phyloP scores from a whole-genome alignment of 768 basidiomycete species.

The Hemileccinum rubropunctum region DNA sequence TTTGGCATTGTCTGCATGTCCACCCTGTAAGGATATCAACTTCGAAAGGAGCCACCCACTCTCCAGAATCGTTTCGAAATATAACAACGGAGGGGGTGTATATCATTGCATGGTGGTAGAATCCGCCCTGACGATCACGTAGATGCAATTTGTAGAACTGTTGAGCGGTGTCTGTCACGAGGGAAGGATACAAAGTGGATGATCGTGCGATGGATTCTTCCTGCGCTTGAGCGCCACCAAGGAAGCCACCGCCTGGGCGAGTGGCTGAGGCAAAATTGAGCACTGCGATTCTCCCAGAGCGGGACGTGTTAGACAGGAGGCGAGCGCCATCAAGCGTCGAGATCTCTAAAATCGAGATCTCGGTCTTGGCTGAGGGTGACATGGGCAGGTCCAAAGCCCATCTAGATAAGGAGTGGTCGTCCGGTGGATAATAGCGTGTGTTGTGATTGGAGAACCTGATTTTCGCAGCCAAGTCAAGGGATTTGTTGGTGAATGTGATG shows the following conservation, averaged over 20 bases:
- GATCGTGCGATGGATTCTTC: conserved; percentile 80
- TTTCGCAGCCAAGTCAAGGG: conserved; percentile 35
- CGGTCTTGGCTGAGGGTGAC: conserved; percentile 15
- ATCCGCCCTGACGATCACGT: conserved; percentile 46
- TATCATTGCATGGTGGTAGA: conserved; percentile 78
- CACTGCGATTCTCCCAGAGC: conserved; percentile 47
- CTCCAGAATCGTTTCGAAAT: conserved; percentile 62
- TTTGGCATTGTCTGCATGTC: conserved; percentile 8
- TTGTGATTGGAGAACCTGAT: conserved; percentile 35
- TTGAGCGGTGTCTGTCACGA: conserved; percentile 51
- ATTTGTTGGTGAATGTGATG: conserved; percentile 28
- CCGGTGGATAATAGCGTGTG: conserved; percentile 52
- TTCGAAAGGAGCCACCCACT: conserved; percentile 52
- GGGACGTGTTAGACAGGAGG: conserved; percentile 27
- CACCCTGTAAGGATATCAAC: conserved; percentile 63
- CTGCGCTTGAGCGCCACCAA: conserved; percentile 69
- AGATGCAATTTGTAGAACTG: conserved; percentile 64
- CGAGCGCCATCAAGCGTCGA: conserved; percentile 64
- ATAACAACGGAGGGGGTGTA: conserved; percentile 63
- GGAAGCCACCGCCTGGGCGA: conserved; percentile 75
- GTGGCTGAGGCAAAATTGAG: conserved; percentile 79
- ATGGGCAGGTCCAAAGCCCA: conserved; percentile 37
- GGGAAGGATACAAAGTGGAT: conserved; percentile 64
- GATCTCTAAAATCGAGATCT: conserved; percentile 54
- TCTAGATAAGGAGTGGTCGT: conserved; percentile 42